A percentile compares a stretch with the other conserved stretches of the same genome.
phyloP scores from a whole-genome alignment of 768 basidiomycete genomes.

The Trametes cingulata region DNA sequence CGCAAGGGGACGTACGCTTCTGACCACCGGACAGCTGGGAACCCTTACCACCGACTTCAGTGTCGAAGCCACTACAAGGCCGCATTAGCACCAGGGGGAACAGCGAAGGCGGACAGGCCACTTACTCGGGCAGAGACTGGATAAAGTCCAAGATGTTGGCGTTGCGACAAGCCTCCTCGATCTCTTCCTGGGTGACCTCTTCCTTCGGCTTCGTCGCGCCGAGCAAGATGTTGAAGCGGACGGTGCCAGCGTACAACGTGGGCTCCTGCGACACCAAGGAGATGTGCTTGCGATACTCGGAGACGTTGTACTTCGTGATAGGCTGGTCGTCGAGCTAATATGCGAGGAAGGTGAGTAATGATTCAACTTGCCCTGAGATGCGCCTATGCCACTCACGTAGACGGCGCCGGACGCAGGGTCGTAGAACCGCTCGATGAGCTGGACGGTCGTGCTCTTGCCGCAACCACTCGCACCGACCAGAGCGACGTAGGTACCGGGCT shows the following conservation, averaged over 20 bases:
- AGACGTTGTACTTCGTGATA: slow-evolving; percentile 75
- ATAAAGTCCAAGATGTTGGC: slow-evolving; percentile 95
- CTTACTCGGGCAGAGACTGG: slow-evolving; percentile 76
- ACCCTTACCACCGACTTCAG: slow-evolving; percentile 88
- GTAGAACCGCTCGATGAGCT: slow-evolving; percentile 85
- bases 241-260: slow-evolving; percentile 83
- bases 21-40: slow-evolving; percentile 88
- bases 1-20: slow-evolving; percentile 54
- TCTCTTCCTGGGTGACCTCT: slow-evolving; percentile 83
- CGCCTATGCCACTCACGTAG: slow-evolving; percentile 47
- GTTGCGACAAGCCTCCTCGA: slow-evolving; percentile 82
- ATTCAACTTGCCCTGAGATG: no score
- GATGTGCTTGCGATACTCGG: slow-evolving; percentile 86
- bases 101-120: background rate
- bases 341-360: slow-evolving; percentile 1
- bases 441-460: slow-evolving; percentile 84
- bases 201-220: slow-evolving; percentile 78
- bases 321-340: slow-evolving; percentile 68
- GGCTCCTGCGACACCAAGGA: slow-evolving; percentile 92
- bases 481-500: slow-evolving; percentile 79
- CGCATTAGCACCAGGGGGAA: background rate
- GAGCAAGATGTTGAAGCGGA: slow-evolving; percentile 88
- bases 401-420: slow-evolving; percentile 73
- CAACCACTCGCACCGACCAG: slow-evolving; percentile 80
- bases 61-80: slow-evolving; percentile 74